Percentiles rank a stretch among this genome's conserved stretches.
These are phyloP conservation scores for Eucalyptus viminalis DNA, from an alignment of 345 rosid genomes.

Conservation along the genomic window DNA sequence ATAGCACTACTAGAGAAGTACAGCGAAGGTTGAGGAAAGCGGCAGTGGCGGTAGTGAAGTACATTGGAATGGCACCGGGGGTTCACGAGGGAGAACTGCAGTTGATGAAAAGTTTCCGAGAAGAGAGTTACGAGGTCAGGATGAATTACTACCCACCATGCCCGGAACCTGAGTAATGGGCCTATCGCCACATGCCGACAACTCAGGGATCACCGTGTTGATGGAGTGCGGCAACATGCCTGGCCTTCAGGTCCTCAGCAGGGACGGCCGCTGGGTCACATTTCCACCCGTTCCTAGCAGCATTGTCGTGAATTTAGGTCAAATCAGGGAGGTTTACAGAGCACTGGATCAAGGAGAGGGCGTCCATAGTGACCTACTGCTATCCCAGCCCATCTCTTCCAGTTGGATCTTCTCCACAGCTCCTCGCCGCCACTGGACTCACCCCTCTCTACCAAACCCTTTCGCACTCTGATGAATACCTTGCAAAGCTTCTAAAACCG, in stretches of 20 bases:
- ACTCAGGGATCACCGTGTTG: slow-evolving; percentile 2
- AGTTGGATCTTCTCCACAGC: slow-evolving; percentile 15
- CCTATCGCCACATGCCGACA: not conserved
- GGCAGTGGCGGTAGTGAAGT: not conserved
- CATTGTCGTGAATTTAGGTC: slow-evolving; percentile 1
- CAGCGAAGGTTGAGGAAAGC: slow-evolving; percentile 1
- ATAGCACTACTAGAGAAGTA: not conserved
- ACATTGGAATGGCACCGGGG: not conserved
- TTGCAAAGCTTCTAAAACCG: not conserved
- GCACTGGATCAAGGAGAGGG: slow-evolving; percentile 9
- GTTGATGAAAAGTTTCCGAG: not conserved
- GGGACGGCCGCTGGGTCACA: not conserved
- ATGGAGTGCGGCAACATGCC: not conserved
- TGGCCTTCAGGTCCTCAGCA: not conserved
- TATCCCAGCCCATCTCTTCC: not conserved
- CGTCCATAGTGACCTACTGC: slow-evolving; percentile 6
- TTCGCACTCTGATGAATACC: slow-evolving; percentile 3
- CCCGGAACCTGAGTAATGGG: not conserved
- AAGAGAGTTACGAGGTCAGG: not conserved
- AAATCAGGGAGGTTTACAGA: slow-evolving; percentile 4
- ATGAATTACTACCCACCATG: slow-evolving; percentile 3
- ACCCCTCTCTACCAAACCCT: slow-evolving; percentile 11
- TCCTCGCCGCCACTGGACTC: not conserved
- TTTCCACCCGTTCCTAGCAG: not conserved
- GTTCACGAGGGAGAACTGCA: not conserved